These are phyloP conservation scores for Tetrapisispora fleetii DNA, from an alignment of 805 yeast genomes.

Conservation along the genomic window DNA sequence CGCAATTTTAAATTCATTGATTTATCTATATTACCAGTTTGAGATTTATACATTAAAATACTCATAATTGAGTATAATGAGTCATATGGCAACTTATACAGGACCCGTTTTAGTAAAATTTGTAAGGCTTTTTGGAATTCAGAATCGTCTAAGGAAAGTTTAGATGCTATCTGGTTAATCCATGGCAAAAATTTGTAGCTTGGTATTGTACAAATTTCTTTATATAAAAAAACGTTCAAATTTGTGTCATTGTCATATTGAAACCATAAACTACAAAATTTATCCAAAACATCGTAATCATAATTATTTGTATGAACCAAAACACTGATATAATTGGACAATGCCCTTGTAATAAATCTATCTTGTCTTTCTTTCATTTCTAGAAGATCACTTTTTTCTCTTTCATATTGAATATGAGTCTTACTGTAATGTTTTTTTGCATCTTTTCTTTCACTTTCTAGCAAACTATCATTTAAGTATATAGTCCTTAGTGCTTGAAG, in stretches of 20 bases:
- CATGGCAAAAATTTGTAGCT: constrained; percentile 61
- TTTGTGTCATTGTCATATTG: constrained; percentile 40
- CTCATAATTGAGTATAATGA: constrained; percentile 55
- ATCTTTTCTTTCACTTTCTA: constrained; percentile 39
- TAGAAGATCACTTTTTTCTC: constrained; percentile 41
- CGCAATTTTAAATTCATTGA: constrained; percentile 36
- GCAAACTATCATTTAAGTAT: constrained; percentile 32
- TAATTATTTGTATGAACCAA: constrained; percentile 35
- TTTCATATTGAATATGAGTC: constrained; percentile 36
- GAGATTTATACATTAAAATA: constrained; percentile 37
- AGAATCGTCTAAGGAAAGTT: constrained; percentile 41
- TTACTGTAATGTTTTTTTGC: constrained; percentile 45
- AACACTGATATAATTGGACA: constrained; percentile 49
- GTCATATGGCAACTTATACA: constrained; percentile 61
- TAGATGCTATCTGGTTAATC: constrained; percentile 72
- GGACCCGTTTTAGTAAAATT: constrained; percentile 36
- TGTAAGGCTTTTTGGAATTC: constrained; percentile 49
- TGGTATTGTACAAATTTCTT: constrained; percentile 38
- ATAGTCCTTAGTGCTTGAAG: constrained; percentile 39
- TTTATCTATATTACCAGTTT: constrained; percentile 28
- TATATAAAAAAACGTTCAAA: constrained; percentile 35
- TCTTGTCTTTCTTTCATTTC: constrained; percentile 31
- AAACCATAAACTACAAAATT: constrained; percentile 79
- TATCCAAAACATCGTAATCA: constrained; percentile 53
- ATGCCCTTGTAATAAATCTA: constrained; percentile 42